Evolutionary conservation across 2,329 filamentous ascomycete species (phyloP).

Genomic region (Colletotrichum brevisporum): DNA sequence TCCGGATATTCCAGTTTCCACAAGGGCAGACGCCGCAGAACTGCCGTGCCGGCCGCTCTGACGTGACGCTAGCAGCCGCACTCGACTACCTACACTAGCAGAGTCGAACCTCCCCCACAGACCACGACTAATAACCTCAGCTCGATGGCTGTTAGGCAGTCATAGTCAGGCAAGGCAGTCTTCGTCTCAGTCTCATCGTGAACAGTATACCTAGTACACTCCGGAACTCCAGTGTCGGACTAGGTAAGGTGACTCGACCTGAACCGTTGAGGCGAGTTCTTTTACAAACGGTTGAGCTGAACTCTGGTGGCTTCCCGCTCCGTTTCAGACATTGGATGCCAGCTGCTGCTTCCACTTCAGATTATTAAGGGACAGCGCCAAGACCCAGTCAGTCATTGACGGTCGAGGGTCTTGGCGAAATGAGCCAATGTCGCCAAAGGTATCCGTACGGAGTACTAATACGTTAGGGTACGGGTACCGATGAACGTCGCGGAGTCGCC

Average conservation of each 20-base stretch:
- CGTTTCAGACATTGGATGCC: conserved; percentile 28
- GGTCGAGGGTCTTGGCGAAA: conserved; percentile 24
- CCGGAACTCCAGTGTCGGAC: no score
- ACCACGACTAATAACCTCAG: no score
- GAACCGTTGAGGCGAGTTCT: no score
- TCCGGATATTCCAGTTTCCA: not conserved
- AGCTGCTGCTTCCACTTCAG: conserved; percentile 4
- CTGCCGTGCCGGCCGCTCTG: conserved; percentile 26
- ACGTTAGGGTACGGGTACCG: no score
- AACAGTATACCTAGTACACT: no score
- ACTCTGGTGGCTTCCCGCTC: not conserved
- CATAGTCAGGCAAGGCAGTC: not conserved
- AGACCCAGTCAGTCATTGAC: conserved; percentile 21
- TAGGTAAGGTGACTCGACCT: no score
- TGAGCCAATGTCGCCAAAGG: conserved; percentile 34
- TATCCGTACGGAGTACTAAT: no score
- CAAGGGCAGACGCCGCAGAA: not conserved
- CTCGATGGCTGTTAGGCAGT: not conserved
- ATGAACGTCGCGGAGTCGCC: no score
- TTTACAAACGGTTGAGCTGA: no score
- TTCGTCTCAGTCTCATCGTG: not conserved
- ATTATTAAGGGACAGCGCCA: conserved; percentile 33
- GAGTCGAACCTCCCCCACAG: no score
- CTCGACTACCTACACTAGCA: not conserved
- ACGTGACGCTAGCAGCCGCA: conserved; percentile 22